phyloP scores from a whole-genome alignment of 1,284 basidiomycete genomes.

The Cryptococcus sp. region DNA sequence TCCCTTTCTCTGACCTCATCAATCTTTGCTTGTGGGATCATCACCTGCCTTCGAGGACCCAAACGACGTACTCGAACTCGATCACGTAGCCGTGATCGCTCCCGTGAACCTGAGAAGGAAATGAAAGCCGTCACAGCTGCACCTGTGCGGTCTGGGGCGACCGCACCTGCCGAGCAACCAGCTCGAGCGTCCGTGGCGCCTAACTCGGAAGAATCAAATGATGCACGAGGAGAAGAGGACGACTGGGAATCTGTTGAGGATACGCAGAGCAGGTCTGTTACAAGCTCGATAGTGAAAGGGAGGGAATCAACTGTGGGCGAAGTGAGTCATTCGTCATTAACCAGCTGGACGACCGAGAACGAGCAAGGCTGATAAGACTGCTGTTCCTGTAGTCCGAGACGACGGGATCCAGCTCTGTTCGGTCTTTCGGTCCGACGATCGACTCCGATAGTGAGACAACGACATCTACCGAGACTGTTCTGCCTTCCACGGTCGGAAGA shows the following conservation, averaged over 20 bases:
- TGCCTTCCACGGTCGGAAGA: neutral
- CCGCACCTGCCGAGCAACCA: constrained; percentile 16
- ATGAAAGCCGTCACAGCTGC: neutral
- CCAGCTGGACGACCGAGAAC: neutral
- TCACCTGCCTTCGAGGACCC: constrained; percentile 33
- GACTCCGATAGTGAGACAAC: constrained; percentile 21
- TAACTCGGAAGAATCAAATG: constrained; percentile 21
- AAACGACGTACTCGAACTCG: constrained; percentile 4
- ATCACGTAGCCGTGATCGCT: neutral
- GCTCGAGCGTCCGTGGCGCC: constrained; percentile 11
- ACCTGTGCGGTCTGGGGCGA: neutral
- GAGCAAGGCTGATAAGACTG: neutral
- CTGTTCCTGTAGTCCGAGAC: constrained; percentile 17
- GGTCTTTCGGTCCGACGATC: constrained; percentile 9
- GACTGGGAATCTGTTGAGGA: constrained; percentile 17
- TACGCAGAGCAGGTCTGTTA: constrained; percentile 13
- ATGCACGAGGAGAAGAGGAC: constrained; percentile 30
- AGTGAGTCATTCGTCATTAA: constrained; percentile 11
- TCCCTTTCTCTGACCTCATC: constrained; percentile 44
- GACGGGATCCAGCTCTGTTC: constrained; percentile 15
- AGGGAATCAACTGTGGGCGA: constrained; percentile 27
- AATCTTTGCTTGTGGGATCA: constrained; percentile 42
- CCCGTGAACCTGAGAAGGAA: neutral
- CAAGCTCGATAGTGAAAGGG: constrained; percentile 20
- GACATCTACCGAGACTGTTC: constrained; percentile 1